Conservation (phyloP, 176 grass and related monocot species). For the Aegilops tauschii region DNA sequence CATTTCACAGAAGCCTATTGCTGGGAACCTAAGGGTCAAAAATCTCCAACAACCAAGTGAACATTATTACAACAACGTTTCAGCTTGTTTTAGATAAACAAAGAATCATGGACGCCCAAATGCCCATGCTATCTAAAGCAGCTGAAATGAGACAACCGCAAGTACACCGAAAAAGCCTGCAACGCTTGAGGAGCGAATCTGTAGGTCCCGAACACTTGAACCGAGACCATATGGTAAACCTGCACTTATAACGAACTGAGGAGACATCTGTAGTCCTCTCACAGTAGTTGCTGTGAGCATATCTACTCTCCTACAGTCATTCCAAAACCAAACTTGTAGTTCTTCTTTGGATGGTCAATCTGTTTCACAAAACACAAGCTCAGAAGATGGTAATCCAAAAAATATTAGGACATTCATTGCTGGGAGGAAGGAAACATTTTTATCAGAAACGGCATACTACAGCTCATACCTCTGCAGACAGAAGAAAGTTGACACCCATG, state of each 20-base stretch:
- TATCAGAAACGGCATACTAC: neutral
- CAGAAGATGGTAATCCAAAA: neutral
- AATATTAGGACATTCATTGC: neutral
- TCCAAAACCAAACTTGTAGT: constrained; percentile 98
- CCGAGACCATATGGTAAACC: constrained; percentile 7
- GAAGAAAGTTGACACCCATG: constrained; percentile 98
- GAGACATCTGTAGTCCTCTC: constrained; percentile 20
- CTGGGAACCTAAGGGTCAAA: constrained; percentile 9
- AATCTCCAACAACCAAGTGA: constrained; percentile 20
- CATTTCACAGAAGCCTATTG: neutral
- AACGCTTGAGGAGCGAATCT: too few relatives aligned
- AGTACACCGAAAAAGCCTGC: constrained; percentile 5
- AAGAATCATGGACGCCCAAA: constrained; percentile 56
- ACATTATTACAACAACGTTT: constrained; percentile 30
- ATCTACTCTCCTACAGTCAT: constrained; percentile 90
- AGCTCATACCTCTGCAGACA: constrained; percentile 78
- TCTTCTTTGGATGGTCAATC: constrained; percentile 97
- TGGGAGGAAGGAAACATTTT: neutral
- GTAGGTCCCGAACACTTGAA: neutral
- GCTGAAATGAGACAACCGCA: constrained; percentile 19
- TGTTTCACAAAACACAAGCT: constrained; percentile 41
- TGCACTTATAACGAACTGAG: constrained; percentile 1
- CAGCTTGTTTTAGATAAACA: constrained; percentile 68
- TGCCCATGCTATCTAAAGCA: constrained; percentile 39
- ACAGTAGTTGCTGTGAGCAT: constrained; percentile 15